Percentiles rank a stretch among this genome's conserved stretches.
Evolutionary conservation across 2,329 filamentous ascomycete genomes (phyloP).

Genomic region (Ceratocystis ficicola): DNA sequence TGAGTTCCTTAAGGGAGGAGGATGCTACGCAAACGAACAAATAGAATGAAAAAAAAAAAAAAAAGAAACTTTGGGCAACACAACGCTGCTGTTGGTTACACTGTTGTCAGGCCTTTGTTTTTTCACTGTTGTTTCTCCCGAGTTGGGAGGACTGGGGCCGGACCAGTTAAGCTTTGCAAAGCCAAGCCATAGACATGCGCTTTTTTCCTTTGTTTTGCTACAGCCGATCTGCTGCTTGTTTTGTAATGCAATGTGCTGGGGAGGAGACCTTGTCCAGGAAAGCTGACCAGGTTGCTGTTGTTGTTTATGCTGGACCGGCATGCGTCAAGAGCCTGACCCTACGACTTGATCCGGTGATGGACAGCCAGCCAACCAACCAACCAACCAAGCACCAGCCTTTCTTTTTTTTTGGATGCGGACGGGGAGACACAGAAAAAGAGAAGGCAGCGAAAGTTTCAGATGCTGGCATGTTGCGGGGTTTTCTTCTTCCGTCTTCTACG

Average conservation of each 20-base stretch:
- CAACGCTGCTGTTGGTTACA: neutral
- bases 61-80: neutral
- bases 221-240: neutral
- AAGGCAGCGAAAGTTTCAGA: neutral
- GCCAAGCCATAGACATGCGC: neutral
- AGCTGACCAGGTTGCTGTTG: neutral
- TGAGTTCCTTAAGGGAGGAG: neutral
- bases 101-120: neutral
- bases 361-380: neutral
- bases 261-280: neutral
- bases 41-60: neutral
- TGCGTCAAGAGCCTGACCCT: neutral
- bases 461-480: neutral
- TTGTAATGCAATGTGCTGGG: neutral
- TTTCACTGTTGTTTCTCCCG: neutral
- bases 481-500: neutral
- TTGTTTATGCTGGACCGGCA: neutral
- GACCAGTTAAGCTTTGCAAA: neutral
- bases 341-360: neutral
- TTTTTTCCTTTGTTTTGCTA: neutral
- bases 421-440: neutral
- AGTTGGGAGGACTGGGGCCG: neutral
- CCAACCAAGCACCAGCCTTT: neutral
- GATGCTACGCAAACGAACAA: neutral
- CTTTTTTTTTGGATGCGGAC: neutral